Percentiles rank a stretch among this genome's conserved stretches.
phyloP scores from a whole-genome alignment of 2,329 filamentous ascomycete species.

The Trichoderma sp. region DNA sequence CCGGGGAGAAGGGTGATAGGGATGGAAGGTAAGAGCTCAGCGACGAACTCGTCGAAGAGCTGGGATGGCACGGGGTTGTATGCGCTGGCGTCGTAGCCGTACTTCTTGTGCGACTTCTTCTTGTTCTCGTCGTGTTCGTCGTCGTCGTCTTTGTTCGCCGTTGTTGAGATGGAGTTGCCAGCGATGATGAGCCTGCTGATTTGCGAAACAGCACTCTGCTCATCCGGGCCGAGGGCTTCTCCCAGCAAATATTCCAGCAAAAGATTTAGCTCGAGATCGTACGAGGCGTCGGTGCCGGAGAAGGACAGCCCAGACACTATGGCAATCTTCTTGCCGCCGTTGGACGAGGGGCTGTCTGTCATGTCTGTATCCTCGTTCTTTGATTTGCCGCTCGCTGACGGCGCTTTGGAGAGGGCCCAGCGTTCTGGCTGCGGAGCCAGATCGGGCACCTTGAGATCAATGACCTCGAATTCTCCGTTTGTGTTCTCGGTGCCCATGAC shows the following conservation, averaged over 20 bases:
- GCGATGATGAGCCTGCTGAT: constrained; percentile 88
- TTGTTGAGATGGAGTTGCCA: constrained; percentile 82
- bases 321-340: constrained; percentile 60
- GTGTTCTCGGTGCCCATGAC: constrained; percentile 91
- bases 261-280: constrained; percentile 72
- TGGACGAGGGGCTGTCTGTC: constrained; percentile 20
- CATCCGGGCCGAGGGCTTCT: constrained; percentile 62
- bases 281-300: constrained; percentile 66
- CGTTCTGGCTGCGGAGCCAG: constrained; percentile 76
- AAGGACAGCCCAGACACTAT: constrained; percentile 87
- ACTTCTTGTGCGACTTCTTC: constrained; percentile 67
- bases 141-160: constrained; percentile 38
- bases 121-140: constrained; percentile 28
- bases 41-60: constrained; percentile 78
- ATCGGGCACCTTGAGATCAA: constrained; percentile 87
- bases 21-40: constrained; percentile 76
- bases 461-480: constrained; percentile 86
- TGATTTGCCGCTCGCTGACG: constrained; percentile 28
- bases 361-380: constrained; percentile 57
- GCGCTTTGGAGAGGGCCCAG: constrained; percentile 64
- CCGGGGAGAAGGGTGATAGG: constrained; percentile 89
- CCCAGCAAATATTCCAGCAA: constrained; percentile 85
- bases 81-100: constrained; percentile 84
- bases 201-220: constrained; percentile 57
- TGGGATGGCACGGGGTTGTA: constrained; percentile 86